Conservation (phyloP, 2,329 filamentous ascomycete genomes). For the Rutstroemia sydowiana region DNA sequence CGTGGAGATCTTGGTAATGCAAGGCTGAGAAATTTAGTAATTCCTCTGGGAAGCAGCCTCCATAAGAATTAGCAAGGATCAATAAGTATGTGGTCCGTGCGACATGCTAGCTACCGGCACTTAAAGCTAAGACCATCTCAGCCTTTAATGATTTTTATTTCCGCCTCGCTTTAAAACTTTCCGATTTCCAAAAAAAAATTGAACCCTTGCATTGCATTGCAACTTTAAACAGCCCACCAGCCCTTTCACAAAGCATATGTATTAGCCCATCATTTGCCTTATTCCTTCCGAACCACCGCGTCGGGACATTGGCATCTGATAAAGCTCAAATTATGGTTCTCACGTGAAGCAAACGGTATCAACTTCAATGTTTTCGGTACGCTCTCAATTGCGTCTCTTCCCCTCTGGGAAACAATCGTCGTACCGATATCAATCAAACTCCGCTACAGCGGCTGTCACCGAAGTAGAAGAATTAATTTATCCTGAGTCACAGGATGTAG, state of each 20-base stretch:
- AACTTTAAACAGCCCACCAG: neutral
- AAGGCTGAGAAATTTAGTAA: no score
- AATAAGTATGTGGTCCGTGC: no score
- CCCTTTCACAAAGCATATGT: neutral
- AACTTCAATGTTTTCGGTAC: constrained; percentile 19
- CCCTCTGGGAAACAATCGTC: constrained; percentile 17
- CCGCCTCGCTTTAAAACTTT: neutral
- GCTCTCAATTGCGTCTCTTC: constrained; percentile 14
- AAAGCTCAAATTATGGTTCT: neutral
- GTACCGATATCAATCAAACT: constrained; percentile 22
- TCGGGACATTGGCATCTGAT: neutral
- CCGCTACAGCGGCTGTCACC: neutral
- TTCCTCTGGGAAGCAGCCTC: no score
- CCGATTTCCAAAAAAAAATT: neutral
- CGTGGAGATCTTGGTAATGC: no score
- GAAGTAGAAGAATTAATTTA: constrained; percentile 31
- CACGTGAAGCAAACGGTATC: constrained; percentile 9
- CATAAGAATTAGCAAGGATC: no score
- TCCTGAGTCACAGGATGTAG: constrained; percentile 38
- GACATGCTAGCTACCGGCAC: no score
- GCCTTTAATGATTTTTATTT: no score
- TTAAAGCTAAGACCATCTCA: no score
- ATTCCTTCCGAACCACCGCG: neutral
- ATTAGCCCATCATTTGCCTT: neutral
- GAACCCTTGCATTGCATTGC: neutral